These are phyloP conservation scores for Huntiella omanensis DNA, from an alignment of 2,329 filamentous ascomycete genomes.

Conservation along the genomic window DNA sequence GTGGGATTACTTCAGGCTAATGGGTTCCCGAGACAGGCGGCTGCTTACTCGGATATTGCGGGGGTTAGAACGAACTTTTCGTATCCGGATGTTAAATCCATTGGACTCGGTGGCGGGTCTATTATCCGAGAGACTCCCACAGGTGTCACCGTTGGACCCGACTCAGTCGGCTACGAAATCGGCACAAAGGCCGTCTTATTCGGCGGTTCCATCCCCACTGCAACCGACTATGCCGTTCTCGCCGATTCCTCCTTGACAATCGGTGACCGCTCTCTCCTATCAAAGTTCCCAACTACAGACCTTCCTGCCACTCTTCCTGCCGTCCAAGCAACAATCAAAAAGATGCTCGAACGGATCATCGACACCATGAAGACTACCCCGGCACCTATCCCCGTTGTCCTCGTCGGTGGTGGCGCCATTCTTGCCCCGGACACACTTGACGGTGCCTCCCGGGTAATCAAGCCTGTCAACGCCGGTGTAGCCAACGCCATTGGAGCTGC, in stretches of 20 bases:
- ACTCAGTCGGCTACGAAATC: constrained; percentile 41
- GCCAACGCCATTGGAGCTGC: constrained; percentile 49
- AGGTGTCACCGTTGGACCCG: constrained; percentile 32
- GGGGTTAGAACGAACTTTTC: constrained; percentile 45
- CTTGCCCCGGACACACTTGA: constrained; percentile 34
- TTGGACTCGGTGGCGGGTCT: constrained; percentile 40
- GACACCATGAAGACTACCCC: constrained; percentile 46
- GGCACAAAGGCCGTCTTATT: constrained; percentile 35
- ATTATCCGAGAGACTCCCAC: constrained; percentile 23
- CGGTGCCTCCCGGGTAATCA: constrained; percentile 36
- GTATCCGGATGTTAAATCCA: constrained; percentile 38
- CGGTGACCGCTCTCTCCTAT: constrained; percentile 9
- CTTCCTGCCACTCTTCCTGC: constrained; percentile 13
- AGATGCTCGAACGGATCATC: constrained; percentile 34
- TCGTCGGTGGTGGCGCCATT: constrained; percentile 45
- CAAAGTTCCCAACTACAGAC: constrained; percentile 3
- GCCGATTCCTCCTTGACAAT: constrained; percentile 18
- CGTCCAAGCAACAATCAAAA: constrained; percentile 20
- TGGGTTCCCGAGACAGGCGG: constrained; percentile 43
- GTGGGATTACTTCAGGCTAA: constrained; percentile 40
- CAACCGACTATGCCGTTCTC: constrained; percentile 34
- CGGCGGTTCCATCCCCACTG: constrained; percentile 34
- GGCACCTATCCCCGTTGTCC: constrained; percentile 36
- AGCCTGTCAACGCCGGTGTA: constrained; percentile 36
- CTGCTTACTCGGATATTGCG: constrained; percentile 41